Conservation (phyloP, 2,329 filamentous ascomycete genomes). For the Pseudogymnoascus sp. region DNA sequence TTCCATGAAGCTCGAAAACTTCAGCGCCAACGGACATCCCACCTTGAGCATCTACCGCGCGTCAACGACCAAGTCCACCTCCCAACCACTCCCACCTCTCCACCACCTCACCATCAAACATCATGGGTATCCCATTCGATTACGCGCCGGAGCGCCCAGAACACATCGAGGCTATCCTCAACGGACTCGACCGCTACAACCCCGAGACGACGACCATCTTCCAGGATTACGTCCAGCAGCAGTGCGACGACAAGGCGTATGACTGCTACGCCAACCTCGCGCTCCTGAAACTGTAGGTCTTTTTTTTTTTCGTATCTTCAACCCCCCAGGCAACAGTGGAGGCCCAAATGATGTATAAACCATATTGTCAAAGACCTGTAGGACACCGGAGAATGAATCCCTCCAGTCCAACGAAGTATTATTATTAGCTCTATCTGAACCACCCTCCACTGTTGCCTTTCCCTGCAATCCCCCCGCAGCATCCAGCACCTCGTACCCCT, state of each 20-base stretch:
- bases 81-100: background rate
- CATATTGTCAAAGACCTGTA: constrained; percentile 55
- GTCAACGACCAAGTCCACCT: background rate
- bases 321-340: background rate
- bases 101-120: constrained; percentile 5
- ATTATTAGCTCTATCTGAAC: constrained; percentile 72
- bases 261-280: constrained; percentile 97
- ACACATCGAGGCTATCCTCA: constrained; percentile 88
- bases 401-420: constrained; percentile 59
- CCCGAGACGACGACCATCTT: constrained; percentile 90
- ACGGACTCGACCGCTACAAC: constrained; percentile 97
- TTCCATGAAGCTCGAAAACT: constrained; percentile 10
- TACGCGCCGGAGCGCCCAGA: constrained; percentile 87
- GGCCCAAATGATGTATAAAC: constrained; percentile 16
- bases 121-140: constrained; percentile 54
- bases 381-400: constrained; percentile 49
- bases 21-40: constrained; percentile 10
- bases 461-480: background rate
- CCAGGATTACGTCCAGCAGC: constrained; percentile 88
- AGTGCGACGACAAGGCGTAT: constrained; percentile 91
- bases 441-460: constrained; percentile 15
- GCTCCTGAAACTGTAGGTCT: constrained; percentile 87
- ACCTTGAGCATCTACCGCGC: constrained; percentile 9
- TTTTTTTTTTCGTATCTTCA: background rate
- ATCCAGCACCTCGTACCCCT: constrained; percentile 14